These are phyloP conservation scores for Kwoniella shivajii DNA, from an alignment of 1,284 basidiomycete species.

Conservation along the genomic window DNA sequence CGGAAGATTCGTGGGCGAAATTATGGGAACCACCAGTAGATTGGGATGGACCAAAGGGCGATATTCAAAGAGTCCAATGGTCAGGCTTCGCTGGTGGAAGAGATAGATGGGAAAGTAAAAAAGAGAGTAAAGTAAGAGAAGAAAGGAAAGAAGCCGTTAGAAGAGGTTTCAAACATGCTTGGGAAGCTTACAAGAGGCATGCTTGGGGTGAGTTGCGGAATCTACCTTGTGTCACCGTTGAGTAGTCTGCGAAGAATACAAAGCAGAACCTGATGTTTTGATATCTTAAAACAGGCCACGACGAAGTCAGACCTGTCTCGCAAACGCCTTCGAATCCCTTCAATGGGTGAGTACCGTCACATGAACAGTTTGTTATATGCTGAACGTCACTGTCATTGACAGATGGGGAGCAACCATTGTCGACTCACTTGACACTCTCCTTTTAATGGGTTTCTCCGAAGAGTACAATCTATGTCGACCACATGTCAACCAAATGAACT, in stretches of 20 bases:
- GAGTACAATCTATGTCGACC: slow-evolving; percentile 74
- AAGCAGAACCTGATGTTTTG: not conserved
- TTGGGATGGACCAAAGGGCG: slow-evolving; percentile 30
- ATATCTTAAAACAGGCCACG: slow-evolving; percentile 42
- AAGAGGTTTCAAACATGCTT: slow-evolving; percentile 52
- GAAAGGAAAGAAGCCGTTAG: slow-evolving; percentile 49
- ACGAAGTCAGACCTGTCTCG: slow-evolving; percentile 50
- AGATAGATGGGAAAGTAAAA: slow-evolving; percentile 30
- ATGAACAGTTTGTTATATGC: not conserved
- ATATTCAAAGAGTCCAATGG: slow-evolving; percentile 34
- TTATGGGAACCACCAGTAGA: slow-evolving; percentile 40
- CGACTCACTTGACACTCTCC: slow-evolving; percentile 84
- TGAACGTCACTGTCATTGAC: slow-evolving; percentile 2
- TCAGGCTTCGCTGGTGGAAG: slow-evolving; percentile 28
- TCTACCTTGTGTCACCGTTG: not conserved
- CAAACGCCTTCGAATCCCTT: slow-evolving; percentile 44
- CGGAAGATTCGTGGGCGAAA: slow-evolving; percentile 26
- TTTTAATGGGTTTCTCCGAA: slow-evolving; percentile 77
- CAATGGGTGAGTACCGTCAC: slow-evolving; percentile 37
- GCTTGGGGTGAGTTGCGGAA: slow-evolving; percentile 50
- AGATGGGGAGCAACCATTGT: slow-evolving; percentile 83
- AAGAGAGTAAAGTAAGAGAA: slow-evolving; percentile 30
- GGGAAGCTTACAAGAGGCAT: slow-evolving; percentile 53
- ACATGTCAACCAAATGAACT: slow-evolving; percentile 69
- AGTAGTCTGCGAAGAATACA: slow-evolving; percentile 6